These are phyloP conservation scores for Alternaria sp. DNA, from an alignment of 2,329 filamentous ascomycete genomes.

Conservation along the genomic window DNA sequence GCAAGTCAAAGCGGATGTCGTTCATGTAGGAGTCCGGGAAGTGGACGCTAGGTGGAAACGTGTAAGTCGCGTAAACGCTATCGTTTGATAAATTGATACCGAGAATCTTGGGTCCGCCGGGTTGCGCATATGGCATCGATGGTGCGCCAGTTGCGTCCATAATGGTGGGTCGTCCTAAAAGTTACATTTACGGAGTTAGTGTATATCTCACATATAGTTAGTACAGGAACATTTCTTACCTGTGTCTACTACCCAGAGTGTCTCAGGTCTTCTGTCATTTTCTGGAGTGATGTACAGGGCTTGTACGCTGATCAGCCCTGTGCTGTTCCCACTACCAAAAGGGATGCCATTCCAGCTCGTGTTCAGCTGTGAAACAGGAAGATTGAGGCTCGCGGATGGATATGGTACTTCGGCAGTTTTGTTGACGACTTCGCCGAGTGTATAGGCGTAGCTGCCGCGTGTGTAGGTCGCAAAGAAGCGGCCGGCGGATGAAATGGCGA, in stretches of 20 bases:
- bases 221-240: constrained; percentile 19
- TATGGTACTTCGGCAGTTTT: constrained; percentile 59
- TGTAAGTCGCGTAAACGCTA: constrained; percentile 59
- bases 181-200: no score
- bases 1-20: constrained; percentile 62
- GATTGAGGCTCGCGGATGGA: constrained; percentile 53
- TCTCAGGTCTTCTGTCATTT: constrained; percentile 44
- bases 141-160: constrained; percentile 38
- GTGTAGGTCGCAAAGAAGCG: constrained; percentile 62
- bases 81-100: constrained; percentile 58
- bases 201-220: no score
- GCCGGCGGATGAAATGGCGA: constrained; percentile 60
- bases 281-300: constrained; percentile 59
- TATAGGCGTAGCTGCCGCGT: constrained; percentile 58
- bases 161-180: constrained; percentile 45
- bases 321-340: constrained; percentile 57
- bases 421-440: constrained; percentile 59
- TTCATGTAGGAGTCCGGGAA: constrained; percentile 61
- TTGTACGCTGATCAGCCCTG: constrained; percentile 60
- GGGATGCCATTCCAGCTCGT: constrained; percentile 55
- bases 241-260: constrained; percentile 62
- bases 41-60: constrained; percentile 57
- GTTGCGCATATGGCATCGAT: constrained; percentile 47
- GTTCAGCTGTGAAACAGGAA: constrained; percentile 57
- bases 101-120: constrained; percentile 62